Conservation (phyloP, 148 eudicot species). For the Heliamphora exappendiculata region DNA sequence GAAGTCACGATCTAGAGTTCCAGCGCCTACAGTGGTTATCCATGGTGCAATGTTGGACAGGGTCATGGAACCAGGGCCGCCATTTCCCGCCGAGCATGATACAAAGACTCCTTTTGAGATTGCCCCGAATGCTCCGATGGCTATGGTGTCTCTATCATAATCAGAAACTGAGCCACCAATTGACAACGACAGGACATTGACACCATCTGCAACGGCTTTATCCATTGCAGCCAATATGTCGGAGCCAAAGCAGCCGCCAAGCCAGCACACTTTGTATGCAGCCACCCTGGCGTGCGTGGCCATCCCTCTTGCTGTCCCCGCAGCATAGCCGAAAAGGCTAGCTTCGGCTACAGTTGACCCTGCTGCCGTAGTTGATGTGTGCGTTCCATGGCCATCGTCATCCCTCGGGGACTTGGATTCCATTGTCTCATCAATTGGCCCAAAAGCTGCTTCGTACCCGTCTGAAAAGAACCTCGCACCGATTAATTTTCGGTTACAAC, state of each 20-base stretch:
- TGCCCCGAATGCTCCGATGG: conserved; percentile 72
- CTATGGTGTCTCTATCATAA: conserved; percentile 51
- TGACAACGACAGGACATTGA: conserved; percentile 63
- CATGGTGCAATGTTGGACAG: conserved; percentile 82
- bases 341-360: conserved; percentile 60
- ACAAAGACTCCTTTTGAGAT: conserved; percentile 55
- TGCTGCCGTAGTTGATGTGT: conserved; percentile 80
- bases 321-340: conserved; percentile 64
- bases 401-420: conserved; percentile 82
- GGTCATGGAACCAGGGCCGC: conserved; percentile 56
- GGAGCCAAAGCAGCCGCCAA: conserved; percentile 59
- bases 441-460: conserved; percentile 63
- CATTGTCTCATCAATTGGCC: conserved; percentile 46
- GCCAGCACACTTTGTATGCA: conserved; percentile 73
- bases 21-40: conserved; percentile 87
- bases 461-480: conserved; percentile 71
- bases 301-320: conserved; percentile 83
- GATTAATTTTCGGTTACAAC: conserved; percentile 64
- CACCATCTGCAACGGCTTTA: conserved; percentile 70
- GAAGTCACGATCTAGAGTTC: conserved; percentile 76
- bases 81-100: conserved; percentile 74
- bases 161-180: conserved; percentile 56
- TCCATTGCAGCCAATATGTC: conserved; percentile 87
- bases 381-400: conserved; percentile 92
- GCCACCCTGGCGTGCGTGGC: conserved; percentile 68